Evolutionary conservation across 129 eudicot genomes (phyloP).

Genomic region (Chrysanthemum lavandulifolium): DNA sequence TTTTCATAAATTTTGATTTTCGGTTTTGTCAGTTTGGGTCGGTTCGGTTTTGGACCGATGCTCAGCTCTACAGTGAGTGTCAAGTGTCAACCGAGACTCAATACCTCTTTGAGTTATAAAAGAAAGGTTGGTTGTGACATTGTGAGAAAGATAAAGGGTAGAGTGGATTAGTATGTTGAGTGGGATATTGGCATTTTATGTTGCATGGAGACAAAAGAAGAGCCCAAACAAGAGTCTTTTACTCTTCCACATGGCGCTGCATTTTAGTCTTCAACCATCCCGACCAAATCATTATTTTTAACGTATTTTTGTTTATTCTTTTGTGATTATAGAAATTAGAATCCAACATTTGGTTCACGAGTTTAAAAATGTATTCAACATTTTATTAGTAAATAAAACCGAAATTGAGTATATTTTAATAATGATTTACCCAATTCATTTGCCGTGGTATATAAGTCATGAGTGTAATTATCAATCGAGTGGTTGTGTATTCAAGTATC

Average conservation of each 20-base stretch:
- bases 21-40: too few species aligned
- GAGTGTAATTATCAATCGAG: too few species aligned
- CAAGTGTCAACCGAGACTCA: too few species aligned
- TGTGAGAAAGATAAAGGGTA: neutral
- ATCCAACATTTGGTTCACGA: constrained; percentile 2
- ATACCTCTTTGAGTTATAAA: neutral
- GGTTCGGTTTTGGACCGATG: too few species aligned
- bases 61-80: too few species aligned
- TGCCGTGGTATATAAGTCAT: too few species aligned
- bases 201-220: constrained; percentile 33
- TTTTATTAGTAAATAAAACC: too few species aligned
- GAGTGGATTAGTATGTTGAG: neutral
- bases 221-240: constrained; percentile 17
- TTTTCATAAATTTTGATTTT: too few species aligned
- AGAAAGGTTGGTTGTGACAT: constrained; percentile 11
- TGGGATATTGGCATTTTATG: constrained; percentile 16
- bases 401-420: too few species aligned
- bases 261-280: constrained; percentile 19
- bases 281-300: constrained; percentile 24
- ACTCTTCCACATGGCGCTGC: constrained; percentile 28
- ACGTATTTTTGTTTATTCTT: neutral
- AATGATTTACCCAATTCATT: too few species aligned
- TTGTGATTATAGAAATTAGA: neutral
- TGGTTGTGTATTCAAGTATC: too few species aligned
- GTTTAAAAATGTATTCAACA: too few species aligned